A percentile compares a stretch with the other conserved stretches of the same genome.
Evolutionary conservation across 192 early-diverging fungal species (phyloP).

Genomic region (Coemansia sp.): DNA sequence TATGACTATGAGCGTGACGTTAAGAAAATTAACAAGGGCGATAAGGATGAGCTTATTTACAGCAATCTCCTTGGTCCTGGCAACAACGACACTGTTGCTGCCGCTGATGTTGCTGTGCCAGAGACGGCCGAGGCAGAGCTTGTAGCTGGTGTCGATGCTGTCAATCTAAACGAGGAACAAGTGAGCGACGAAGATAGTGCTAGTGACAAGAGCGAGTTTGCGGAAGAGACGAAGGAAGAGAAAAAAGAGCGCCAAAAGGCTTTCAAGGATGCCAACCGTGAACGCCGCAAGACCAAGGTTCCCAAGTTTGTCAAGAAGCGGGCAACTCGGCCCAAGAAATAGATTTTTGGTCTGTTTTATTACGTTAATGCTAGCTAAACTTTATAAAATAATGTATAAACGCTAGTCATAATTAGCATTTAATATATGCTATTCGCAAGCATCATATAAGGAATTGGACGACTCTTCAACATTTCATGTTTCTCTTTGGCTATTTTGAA

Average conservation of each 20-base stretch:
- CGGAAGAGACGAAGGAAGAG: slow-evolving; percentile 81
- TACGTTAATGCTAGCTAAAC: background rate
- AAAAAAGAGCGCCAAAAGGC: slow-evolving; percentile 88
- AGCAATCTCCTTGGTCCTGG: slow-evolving; percentile 58
- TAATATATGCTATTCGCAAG: too few relatives aligned
- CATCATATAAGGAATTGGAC: too few relatives aligned
- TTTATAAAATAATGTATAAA: background rate
- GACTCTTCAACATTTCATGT: too few relatives aligned
- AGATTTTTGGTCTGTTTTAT: background rate
- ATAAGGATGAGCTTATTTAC: slow-evolving; percentile 62
- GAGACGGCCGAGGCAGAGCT: background rate
- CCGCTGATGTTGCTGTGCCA: background rate
- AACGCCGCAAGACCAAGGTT: slow-evolving; percentile 90
- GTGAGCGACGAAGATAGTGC: slow-evolving; percentile 45
- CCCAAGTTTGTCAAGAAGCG: slow-evolving; percentile 97
- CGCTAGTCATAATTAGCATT: too few relatives aligned
- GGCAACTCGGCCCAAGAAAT: slow-evolving; percentile 15
- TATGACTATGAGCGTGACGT: slow-evolving; percentile 84
- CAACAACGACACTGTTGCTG: slow-evolving; percentile 17
- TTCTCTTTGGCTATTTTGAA: too few relatives aligned
- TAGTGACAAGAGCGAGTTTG: slow-evolving; percentile 57
- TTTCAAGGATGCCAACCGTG: slow-evolving; percentile 86
- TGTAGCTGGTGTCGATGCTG: background rate
- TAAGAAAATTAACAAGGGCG: slow-evolving; percentile 68
- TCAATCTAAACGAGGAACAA: background rate